Evolutionary conservation across 1,284 basidiomycete genomes (phyloP).

Genomic region (Ustanciosporium gigantosporum): DNA sequence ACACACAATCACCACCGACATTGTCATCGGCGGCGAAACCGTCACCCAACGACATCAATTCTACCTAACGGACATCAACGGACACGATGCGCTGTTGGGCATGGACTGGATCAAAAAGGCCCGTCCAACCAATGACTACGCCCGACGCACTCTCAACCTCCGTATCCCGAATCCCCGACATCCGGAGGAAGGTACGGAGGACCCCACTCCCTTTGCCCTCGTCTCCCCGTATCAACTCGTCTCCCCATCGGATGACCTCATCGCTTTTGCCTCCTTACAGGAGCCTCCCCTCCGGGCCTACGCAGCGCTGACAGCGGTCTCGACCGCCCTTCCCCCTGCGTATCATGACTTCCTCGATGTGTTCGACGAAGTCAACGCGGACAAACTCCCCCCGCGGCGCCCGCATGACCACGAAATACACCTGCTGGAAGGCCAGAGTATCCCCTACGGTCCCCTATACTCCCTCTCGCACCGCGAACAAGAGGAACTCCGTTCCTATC

Average conservation of each 20-base stretch:
- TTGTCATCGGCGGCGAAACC: neutral
- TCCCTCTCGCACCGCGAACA: slow-evolving; percentile 1
- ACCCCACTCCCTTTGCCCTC: too few species aligned
- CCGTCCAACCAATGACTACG: neutral
- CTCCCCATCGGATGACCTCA: too few species aligned
- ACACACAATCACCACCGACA: neutral
- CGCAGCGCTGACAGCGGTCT: too few species aligned
- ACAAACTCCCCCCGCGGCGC: neutral
- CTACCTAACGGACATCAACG: neutral
- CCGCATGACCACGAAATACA: neutral
- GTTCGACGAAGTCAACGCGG: neutral
- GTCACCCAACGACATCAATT: neutral
- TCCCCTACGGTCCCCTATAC: slow-evolving; percentile 1
- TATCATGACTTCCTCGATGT: neutral
- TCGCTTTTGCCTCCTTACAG: too few species aligned
- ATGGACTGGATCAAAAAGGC: slow-evolving; percentile 1
- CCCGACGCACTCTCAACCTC: neutral
- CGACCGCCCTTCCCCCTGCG: too few species aligned
- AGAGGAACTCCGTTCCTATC: neutral
- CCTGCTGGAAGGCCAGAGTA: neutral
- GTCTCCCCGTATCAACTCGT: too few species aligned
- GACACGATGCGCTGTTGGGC: neutral
- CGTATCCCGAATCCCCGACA: neutral
- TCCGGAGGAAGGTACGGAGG: too few species aligned
- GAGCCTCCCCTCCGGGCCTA: too few species aligned